Evolutionary conservation across 208 protist species (phyloP), one percentile per base, ranked within the genome.

Genomic region (Leishmania tarentolae): DNA sequence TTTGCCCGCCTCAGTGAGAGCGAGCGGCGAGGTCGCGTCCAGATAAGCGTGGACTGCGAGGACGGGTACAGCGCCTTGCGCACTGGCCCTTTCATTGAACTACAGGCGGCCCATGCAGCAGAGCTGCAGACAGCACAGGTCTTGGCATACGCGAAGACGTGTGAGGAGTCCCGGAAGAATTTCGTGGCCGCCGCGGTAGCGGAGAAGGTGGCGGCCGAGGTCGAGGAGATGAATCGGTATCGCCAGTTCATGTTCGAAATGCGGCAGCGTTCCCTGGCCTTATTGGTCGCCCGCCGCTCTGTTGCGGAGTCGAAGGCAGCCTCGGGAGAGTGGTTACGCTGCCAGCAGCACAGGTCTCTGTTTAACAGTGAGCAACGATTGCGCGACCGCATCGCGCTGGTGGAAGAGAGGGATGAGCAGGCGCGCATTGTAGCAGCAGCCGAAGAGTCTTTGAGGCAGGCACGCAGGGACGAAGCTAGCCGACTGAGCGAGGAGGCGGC

Each of bases 351-450:
- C 63, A 52, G 42, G 40, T 74, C 68, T 8, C 56, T 83, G 9
- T 40, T 84, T 63, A 44, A 56, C 24, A 42, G 46, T 13, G 80
- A 87, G 69, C 80, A 83, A 35, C 77, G 76, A 21, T 66, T 85
- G 75, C 78, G 83, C 57, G 78, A 86, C 59, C 73, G 69, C 53
- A 46, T 82, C 11, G 63, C 37, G 24, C 50, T 78, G 11, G 5
- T 66, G n/a, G 84, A 82, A 57, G 68, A 82, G 77, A 37, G 56
- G 1, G 76, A 68, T 28, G 80, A 47, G 0, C 76, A 78, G 21
- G 76, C 63, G 53, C 31, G 17, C 1, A 31, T 85, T 17, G 21
- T 40, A 37, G 76, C 35, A 37, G 53, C 76, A 7, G 50, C 70
- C 0, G 72, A 65, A 50, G 80, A 42, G 17, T 77, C 79, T 31